Evolutionary conservation across 2,329 filamentous ascomycete species (phyloP), one percentile per base, ranked within the genome.

Genomic region (Phaeosphaeriaceae sp.): DNA sequence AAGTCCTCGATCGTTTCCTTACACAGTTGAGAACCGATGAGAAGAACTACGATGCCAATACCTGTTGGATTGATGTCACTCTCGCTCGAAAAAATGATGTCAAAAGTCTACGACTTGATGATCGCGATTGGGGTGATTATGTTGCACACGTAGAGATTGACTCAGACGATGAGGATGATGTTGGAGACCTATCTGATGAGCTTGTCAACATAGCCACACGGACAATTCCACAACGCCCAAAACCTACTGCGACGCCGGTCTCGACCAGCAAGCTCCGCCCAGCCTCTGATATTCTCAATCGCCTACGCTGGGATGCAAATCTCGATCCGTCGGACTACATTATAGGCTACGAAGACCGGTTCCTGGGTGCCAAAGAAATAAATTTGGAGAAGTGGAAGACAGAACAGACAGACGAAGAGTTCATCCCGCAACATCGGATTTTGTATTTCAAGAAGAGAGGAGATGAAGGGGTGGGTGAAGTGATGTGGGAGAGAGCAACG

Each of bases 391-490:
- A 69, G n/a, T 83, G 81, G 81, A 79, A 81, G 58, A 76, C 72
- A 15, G 80, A 82, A 39, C 75, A 76, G 26, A 83, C 81, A 8
- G 74, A 83, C 21, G 80, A 83, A 50, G 81, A 83, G 38, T 83
- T 83, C 47, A 82, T 83, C 47, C 81, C 81, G 3, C 76, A 79
- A 54, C 80, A 83, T 66, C 74, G 81, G 2, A 78, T 84, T 15
- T 50, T 79, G 46, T 79, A 81, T 51, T 78, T 83, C 55, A 78
- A 75, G 54, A 72, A 72, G 51, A 74, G 68, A 15, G 65, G 69
- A 30, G 54, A 53, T 13, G 54, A 48, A 30, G 58, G 48, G 29
- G 54, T 36, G 21, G 64, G 56, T 1, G 73, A 75, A 18, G 64
- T 75, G 8, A 73, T 49, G 2, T 84, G 81, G 81, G 79, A 83